phyloP scores from a whole-genome alignment of 2,329 filamentous ascomycete species.

The Penicillium frequentans region DNA sequence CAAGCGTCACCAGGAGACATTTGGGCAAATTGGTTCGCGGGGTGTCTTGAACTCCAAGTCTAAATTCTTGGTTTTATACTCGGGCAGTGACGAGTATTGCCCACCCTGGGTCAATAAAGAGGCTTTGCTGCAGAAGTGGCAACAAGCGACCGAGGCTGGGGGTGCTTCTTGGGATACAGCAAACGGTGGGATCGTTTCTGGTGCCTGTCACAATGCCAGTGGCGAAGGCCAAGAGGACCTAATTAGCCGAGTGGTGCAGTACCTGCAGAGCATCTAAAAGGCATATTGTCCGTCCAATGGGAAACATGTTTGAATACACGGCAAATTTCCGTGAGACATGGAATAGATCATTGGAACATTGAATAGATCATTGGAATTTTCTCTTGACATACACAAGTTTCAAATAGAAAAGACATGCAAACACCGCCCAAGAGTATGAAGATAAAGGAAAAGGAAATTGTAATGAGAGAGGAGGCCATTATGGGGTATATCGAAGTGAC shows the following conservation, averaged over 20 bases:
- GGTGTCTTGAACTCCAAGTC: slow-evolving; percentile 39
- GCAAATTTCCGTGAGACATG: slow-evolving; percentile 7
- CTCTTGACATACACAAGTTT: slow-evolving; percentile 12
- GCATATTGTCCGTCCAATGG: background rate
- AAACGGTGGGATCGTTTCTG: slow-evolving; percentile 50
- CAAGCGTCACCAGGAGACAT: slow-evolving; percentile 60
- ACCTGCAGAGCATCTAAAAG: slow-evolving; percentile 30
- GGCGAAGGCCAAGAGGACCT: slow-evolving; percentile 49
- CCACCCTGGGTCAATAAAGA: slow-evolving; percentile 48
- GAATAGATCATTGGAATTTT: slow-evolving; percentile 14
- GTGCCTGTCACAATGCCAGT: slow-evolving; percentile 51
- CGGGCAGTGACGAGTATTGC: slow-evolving; percentile 48
- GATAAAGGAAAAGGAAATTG: slow-evolving; percentile 2
- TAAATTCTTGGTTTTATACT: slow-evolving; percentile 47
- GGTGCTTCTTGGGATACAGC: slow-evolving; percentile 49
- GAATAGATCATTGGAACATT: slow-evolving; percentile 12
- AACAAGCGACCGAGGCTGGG: slow-evolving; percentile 38
- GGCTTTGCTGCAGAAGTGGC: slow-evolving; percentile 45
- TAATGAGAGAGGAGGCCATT: slow-evolving; percentile 16
- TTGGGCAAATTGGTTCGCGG: slow-evolving; percentile 52
- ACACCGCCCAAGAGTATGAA: slow-evolving; percentile 19
- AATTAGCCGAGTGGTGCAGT: slow-evolving; percentile 35
- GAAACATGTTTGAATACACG: background rate
- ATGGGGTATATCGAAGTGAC: slow-evolving; percentile 26
- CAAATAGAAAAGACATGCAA: slow-evolving; percentile 15